Conservation (phyloP, 2,329 filamentous ascomycete species). For the Raffaelea deltoideospora region DNA sequence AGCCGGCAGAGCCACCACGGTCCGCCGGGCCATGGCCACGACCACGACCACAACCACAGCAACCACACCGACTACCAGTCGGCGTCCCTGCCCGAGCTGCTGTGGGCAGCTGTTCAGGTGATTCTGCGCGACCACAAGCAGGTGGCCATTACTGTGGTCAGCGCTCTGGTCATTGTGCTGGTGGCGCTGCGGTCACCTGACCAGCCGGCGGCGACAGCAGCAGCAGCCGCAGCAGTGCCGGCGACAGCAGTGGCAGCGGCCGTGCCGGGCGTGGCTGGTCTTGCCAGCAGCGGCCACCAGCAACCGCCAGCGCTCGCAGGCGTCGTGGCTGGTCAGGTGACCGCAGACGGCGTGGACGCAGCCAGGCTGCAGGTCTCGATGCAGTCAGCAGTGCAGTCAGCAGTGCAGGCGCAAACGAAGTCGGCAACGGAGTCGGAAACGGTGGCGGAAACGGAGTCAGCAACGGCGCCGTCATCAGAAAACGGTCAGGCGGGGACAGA, state of each 20-base stretch:
- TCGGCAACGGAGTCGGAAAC: background rate
- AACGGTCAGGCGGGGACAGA: conserved; percentile 5
- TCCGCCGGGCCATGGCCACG: too few species aligned
- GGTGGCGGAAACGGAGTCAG: background rate
- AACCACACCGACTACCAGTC: too few species aligned
- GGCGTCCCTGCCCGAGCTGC: conserved; percentile 36
- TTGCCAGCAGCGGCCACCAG: too few species aligned
- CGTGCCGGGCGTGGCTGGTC: background rate
- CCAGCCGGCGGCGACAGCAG: conserved; percentile 4
- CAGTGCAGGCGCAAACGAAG: background rate
- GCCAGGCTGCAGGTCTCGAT: too few species aligned
- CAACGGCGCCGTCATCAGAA: too few species aligned
- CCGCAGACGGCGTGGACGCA: too few species aligned
- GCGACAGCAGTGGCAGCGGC: background rate
- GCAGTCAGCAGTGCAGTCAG: background rate
- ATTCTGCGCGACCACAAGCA: conserved; percentile 44
- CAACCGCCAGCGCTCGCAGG: too few species aligned
- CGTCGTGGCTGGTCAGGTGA: too few species aligned
- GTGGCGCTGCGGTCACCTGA: conserved; percentile 21
- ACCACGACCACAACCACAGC: too few species aligned
- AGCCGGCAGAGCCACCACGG: too few species aligned
- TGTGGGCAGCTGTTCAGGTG: conserved; percentile 37
- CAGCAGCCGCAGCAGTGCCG: conserved; percentile 4
- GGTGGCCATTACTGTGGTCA: conserved; percentile 38
- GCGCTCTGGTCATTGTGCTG: conserved; percentile 36